Percentiles rank a stretch among this genome's conserved stretches.
These are phyloP conservation scores for Sodiomyces alkalinus DNA, from an alignment of 2,329 filamentous ascomycete species.

Conservation along the genomic window DNA sequence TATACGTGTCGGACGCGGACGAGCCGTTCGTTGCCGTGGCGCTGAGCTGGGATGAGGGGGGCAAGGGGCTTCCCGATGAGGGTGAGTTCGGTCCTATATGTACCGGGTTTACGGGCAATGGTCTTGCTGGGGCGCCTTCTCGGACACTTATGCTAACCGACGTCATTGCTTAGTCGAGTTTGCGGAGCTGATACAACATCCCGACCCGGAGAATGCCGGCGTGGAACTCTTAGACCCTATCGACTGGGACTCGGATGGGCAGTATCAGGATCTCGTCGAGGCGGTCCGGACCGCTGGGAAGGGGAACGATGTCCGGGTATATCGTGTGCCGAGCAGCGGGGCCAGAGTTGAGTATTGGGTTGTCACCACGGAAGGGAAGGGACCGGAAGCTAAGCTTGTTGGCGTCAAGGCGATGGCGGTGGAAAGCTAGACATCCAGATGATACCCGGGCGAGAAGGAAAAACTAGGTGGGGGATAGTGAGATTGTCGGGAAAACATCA, in stretches of 20 bases:
- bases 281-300: constrained; percentile 49
- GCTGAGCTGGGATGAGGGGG: constrained; percentile 41
- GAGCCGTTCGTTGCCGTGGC: constrained; percentile 71
- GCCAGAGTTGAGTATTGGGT: constrained; percentile 69
- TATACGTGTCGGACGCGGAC: constrained; percentile 71
- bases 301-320: constrained; percentile 59
- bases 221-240: constrained; percentile 52
- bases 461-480: no score
- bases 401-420: constrained; percentile 66
- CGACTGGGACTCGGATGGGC: constrained; percentile 58
- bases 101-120: neutral
- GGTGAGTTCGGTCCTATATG: constrained; percentile 25
- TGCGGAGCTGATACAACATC: constrained; percentile 47
- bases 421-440: constrained; percentile 38
- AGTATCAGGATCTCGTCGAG: constrained; percentile 54
- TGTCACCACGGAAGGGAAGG: constrained; percentile 44
- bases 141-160: constrained; percentile 1
- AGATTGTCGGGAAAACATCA: no score
- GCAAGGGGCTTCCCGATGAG: constrained; percentile 41
- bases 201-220: constrained; percentile 32
- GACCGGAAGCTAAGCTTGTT: constrained; percentile 46
- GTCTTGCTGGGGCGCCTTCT: neutral
- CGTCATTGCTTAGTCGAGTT: constrained; percentile 41
- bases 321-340: constrained; percentile 47
- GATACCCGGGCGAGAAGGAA: neutral